phyloP scores from a whole-genome alignment of 2,329 filamentous ascomycete species.

The Juglanconis sp. region DNA sequence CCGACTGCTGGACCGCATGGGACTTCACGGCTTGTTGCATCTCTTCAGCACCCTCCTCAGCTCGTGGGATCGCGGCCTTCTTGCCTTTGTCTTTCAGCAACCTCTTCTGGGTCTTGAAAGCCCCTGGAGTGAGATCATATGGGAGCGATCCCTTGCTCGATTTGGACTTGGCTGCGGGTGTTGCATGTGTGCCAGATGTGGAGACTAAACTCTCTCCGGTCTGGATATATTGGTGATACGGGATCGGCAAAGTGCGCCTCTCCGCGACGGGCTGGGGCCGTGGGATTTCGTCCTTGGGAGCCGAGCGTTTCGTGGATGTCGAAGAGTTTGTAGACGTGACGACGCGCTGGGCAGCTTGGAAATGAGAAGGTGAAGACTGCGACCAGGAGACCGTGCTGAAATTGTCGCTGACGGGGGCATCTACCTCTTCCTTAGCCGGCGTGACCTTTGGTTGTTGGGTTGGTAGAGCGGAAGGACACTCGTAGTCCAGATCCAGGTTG shows the following conservation, averaged over 20 bases:
- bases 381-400: conserved; percentile 64
- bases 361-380: conserved; percentile 56
- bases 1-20: conserved; percentile 40
- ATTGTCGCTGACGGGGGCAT: conserved; percentile 22
- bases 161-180: conserved; percentile 30
- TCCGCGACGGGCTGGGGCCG: conserved; percentile 44
- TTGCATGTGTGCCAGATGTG: conserved; percentile 22
- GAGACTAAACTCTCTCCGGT: conserved; percentile 28
- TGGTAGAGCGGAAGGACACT: conserved; percentile 55
- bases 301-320: conserved; percentile 40
- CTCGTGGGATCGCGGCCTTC: conserved; percentile 33
- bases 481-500: conserved; percentile 67
- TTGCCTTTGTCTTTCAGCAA: conserved; percentile 64
- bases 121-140: conserved; percentile 74
- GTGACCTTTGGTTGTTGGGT: conserved; percentile 26
- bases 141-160: conserved; percentile 36
- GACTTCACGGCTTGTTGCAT: conserved; percentile 39
- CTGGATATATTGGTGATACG: conserved; percentile 27
- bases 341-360: conserved; percentile 32
- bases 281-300: conserved; percentile 29
- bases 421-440: conserved; percentile 15
- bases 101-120: conserved; percentile 74
- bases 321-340: conserved; percentile 16
- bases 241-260: conserved; percentile 63
- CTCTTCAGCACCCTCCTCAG: conserved; percentile 42